Conservation (phyloP, 2,329 filamentous ascomycete genomes). For the Madurella mycetomatis region DNA sequence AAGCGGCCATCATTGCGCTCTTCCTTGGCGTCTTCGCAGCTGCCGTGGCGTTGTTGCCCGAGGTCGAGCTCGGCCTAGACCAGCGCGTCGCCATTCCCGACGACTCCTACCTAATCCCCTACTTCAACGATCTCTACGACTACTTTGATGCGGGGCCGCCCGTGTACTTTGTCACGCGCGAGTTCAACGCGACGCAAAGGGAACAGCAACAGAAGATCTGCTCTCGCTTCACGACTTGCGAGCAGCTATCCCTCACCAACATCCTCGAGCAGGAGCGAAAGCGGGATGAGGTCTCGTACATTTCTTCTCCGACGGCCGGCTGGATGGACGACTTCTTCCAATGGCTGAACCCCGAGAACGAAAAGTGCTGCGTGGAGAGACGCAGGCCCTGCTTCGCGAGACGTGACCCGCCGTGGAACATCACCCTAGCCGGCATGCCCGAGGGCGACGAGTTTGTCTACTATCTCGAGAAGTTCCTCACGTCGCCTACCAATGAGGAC, state of each 20-base stretch:
- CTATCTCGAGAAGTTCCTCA: slow-evolving; percentile 80
- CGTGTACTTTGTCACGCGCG: slow-evolving; percentile 88
- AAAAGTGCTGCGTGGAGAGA: slow-evolving; percentile 66
- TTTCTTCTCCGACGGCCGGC: slow-evolving; percentile 81
- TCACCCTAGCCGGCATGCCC: slow-evolving; percentile 85
- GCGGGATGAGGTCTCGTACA: slow-evolving; percentile 79
- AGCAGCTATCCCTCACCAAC: slow-evolving; percentile 78
- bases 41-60: slow-evolving; percentile 77
- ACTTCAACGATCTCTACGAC: slow-evolving; percentile 92
- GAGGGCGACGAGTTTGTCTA: slow-evolving; percentile 85
- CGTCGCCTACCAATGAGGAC: slow-evolving; percentile 71
- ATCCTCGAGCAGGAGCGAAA: slow-evolving; percentile 93
- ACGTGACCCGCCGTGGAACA: slow-evolving; percentile 79
- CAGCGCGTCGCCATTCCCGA: slow-evolving; percentile 92
- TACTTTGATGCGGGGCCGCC: slow-evolving; percentile 91
- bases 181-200: slow-evolving; percentile 73
- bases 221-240: slow-evolving; percentile 84
- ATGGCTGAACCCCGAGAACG: slow-evolving; percentile 87
- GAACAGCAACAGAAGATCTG: slow-evolving; percentile 80
- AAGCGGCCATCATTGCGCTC: slow-evolving; percentile 68
- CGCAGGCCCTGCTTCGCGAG: slow-evolving; percentile 72
- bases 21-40: slow-evolving; percentile 88
- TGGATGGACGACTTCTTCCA: slow-evolving; percentile 97
- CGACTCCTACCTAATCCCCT: slow-evolving; percentile 90
- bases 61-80: slow-evolving; percentile 82